These are phyloP conservation scores for Phlebiopsis gigantea DNA, from an alignment of 768 basidiomycete genomes.

Conservation along the genomic window DNA sequence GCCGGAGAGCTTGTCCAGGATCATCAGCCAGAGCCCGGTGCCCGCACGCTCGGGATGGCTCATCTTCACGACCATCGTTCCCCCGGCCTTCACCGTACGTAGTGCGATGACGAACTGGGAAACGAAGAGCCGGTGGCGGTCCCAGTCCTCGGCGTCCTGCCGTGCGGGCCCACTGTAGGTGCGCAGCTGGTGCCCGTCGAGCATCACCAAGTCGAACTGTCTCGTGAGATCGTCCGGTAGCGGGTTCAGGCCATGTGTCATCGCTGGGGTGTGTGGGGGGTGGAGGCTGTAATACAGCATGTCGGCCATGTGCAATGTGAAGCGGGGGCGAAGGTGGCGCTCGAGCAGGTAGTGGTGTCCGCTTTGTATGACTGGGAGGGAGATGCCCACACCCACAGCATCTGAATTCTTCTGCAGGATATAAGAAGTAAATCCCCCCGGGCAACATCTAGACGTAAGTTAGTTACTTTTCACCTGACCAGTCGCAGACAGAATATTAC, in stretches of 20 bases:
- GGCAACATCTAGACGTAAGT: constrained; percentile 14
- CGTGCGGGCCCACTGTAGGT: constrained; percentile 1
- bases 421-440: constrained; percentile 19
- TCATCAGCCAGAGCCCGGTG: constrained; percentile 23
- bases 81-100: constrained; percentile 19
- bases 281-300: constrained; percentile 10
- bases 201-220: constrained; percentile 26
- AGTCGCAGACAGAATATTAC: background rate
- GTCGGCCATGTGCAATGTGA: constrained; percentile 9
- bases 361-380: constrained; percentile 8
- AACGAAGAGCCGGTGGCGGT: constrained; percentile 24
- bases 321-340: constrained; percentile 1
- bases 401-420: constrained; percentile 12
- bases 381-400: constrained; percentile 16
- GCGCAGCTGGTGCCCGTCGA: constrained; percentile 31
- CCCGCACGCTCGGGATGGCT: constrained; percentile 24
- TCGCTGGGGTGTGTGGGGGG: background rate
- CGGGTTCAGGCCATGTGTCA: background rate
- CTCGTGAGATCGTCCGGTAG: background rate
- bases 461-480: background rate
- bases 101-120: constrained; percentile 29
- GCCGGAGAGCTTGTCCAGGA: constrained; percentile 25
- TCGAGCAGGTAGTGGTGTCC: constrained; percentile 13
- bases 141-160: constrained; percentile 2
- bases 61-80: constrained; percentile 29